Conservation (phyloP, 169 alveolate species). For the Condylostoma magnum region DNA sequence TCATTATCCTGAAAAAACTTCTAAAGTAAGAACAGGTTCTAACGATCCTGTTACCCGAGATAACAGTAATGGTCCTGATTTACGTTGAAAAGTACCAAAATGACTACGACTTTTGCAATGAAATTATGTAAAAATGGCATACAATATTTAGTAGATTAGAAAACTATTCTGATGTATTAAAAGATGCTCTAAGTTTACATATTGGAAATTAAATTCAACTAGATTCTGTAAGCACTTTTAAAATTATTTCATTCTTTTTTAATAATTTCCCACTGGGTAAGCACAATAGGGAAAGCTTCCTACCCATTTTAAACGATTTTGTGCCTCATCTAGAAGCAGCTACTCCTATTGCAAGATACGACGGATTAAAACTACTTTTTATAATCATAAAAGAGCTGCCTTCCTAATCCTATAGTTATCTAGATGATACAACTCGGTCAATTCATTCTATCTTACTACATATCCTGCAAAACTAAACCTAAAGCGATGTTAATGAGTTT, state of each 20-base stretch:
- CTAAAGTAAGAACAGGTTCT: neutral
- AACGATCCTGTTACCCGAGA: neutral
- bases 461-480: neutral
- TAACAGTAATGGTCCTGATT: conserved; percentile 9
- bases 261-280: neutral
- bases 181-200: neutral
- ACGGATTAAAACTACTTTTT: too few species aligned
- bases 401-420: neutral
- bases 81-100: conserved; percentile 13
- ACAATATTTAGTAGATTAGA: neutral
- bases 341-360: too few species aligned
- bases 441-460: neutral
- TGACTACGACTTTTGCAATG: neutral
- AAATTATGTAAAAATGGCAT: neutral
- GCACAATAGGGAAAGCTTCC: too few species aligned
- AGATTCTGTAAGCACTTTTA: neutral
- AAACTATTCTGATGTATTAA: neutral
- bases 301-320: too few species aligned
- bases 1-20: neutral
- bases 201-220: neutral
- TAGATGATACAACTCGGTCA: neutral
- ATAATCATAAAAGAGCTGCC: too few species aligned
- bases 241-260: conserved; percentile 8
- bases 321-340: too few species aligned
- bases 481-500: neutral